A percentile compares a stretch with the other conserved stretches of the same genome.
These are phyloP conservation scores for Ceriops zippeliana DNA, from an alignment of 345 rosid species.

Conservation along the genomic window DNA sequence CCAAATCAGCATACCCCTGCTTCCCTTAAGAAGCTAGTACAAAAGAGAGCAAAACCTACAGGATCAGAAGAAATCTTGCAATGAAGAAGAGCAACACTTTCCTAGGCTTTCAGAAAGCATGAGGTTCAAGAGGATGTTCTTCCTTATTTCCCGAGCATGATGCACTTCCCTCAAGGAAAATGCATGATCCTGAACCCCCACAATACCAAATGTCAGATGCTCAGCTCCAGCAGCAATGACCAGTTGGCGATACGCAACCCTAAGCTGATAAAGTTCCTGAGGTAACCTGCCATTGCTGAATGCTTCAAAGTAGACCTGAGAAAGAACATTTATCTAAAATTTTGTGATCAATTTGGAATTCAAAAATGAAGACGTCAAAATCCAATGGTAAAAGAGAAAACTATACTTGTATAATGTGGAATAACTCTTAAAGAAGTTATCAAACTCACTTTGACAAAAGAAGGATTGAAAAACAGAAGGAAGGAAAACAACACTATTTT, in stretches of 20 bases:
- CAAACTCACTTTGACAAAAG: no score
- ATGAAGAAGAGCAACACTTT: constrained; percentile 3
- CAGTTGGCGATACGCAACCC: constrained; percentile 82
- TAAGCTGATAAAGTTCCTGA: constrained; percentile 63
- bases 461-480: no score
- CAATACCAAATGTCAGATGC: constrained; percentile 81
- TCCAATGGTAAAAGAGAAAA: no score
- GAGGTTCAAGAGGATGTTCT: constrained; percentile 83
- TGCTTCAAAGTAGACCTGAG: constrained; percentile 77
- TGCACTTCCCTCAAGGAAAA: constrained; percentile 80
- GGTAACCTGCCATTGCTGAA: constrained; percentile 43
- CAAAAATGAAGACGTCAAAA: no score
- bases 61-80: not conserved
- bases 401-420: no score
- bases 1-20: not conserved
- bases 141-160: constrained; percentile 88
- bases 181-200: constrained; percentile 81
- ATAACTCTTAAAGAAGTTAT: no score
- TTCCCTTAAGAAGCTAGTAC: no score
- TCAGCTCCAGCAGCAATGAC: constrained; percentile 86
- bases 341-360: no score
- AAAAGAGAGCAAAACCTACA: not conserved
- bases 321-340: not conserved
- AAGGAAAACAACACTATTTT: no score
- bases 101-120: constrained; percentile 94